Percentiles rank a stretch among this genome's conserved stretches.
Evolutionary conservation across 768 basidiomycete species (phyloP).

Genomic region (Coprinellus aureogranulatus): DNA sequence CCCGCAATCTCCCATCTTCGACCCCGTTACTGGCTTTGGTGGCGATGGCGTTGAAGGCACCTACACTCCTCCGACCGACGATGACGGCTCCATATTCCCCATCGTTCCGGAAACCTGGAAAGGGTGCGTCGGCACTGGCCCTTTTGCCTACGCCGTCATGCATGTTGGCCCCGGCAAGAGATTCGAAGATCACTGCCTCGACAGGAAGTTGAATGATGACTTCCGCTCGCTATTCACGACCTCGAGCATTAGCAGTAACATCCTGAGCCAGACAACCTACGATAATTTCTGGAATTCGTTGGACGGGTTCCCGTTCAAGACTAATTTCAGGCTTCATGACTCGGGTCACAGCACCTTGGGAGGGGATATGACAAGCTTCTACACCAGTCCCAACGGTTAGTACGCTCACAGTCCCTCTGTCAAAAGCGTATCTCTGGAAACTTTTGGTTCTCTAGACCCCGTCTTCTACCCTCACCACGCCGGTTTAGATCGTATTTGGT

Average conservation of each 20-base stretch:
- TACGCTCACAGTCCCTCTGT: background rate
- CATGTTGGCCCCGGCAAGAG: background rate
- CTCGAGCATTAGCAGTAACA: background rate
- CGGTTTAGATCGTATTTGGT: no score
- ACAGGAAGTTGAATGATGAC: background rate
- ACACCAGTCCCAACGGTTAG: constrained; percentile 4
- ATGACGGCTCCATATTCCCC: background rate
- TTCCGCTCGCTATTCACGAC: background rate
- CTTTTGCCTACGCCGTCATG: background rate
- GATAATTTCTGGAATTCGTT: constrained; percentile 4
- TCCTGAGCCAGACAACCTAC: constrained; percentile 1
- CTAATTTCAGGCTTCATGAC: constrained; percentile 4
- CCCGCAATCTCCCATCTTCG: constrained; percentile 5
- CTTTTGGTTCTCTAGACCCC: background rate
- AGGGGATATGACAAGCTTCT: constrained; percentile 3
- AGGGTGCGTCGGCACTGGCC: constrained; percentile 7
- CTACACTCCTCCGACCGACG: background rate
- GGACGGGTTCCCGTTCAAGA: background rate
- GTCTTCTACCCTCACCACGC: background rate
- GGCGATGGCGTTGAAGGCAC: constrained; percentile 5
- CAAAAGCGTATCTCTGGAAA: background rate
- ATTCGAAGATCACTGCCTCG: constrained; percentile 3
- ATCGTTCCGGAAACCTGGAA: background rate
- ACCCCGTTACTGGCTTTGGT: constrained; percentile 6
- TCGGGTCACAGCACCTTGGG: constrained; percentile 1